phyloP scores from a whole-genome alignment of 2,329 filamentous ascomycete genomes.

The Monilinia fructigena region DNA sequence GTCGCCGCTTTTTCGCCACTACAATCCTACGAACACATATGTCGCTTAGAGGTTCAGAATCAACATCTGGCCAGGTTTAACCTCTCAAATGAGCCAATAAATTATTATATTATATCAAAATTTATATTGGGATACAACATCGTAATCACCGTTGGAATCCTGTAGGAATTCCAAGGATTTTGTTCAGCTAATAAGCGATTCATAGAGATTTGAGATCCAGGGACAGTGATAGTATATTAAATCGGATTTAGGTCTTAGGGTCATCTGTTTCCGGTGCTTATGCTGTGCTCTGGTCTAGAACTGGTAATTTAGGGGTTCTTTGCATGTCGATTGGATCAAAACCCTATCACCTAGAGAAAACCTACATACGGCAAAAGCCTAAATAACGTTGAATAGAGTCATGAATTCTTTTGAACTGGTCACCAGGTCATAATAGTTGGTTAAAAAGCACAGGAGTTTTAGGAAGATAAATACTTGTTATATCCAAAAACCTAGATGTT shows the following conservation, averaged over 20 bases:
- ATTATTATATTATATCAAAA: neutral
- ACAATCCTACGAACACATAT: no score
- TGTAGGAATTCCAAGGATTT: neutral
- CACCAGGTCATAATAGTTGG: neutral
- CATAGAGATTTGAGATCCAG: slow-evolving; percentile 3
- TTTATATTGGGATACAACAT: slow-evolving; percentile 4
- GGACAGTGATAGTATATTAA: neutral
- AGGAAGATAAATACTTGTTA: neutral
- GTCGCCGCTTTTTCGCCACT: neutral
- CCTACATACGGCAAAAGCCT: neutral
- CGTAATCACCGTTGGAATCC: slow-evolving; percentile 1
- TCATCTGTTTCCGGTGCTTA: no score
- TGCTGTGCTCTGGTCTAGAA: slow-evolving; percentile 10
- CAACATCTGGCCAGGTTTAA: neutral
- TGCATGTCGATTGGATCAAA: slow-evolving; percentile 9
- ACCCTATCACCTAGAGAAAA: slow-evolving; percentile 3
- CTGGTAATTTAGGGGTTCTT: neutral
- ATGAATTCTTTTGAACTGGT: neutral
- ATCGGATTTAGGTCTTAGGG: neutral
- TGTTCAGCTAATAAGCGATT: neutral
- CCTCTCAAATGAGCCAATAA: neutral
- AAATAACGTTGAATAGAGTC: neutral
- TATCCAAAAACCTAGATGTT: neutral
- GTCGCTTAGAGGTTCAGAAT: neutral
- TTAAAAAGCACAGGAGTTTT: neutral